Conservation (phyloP, 345 rosid genomes). For the Syzygium oleosum region DNA sequence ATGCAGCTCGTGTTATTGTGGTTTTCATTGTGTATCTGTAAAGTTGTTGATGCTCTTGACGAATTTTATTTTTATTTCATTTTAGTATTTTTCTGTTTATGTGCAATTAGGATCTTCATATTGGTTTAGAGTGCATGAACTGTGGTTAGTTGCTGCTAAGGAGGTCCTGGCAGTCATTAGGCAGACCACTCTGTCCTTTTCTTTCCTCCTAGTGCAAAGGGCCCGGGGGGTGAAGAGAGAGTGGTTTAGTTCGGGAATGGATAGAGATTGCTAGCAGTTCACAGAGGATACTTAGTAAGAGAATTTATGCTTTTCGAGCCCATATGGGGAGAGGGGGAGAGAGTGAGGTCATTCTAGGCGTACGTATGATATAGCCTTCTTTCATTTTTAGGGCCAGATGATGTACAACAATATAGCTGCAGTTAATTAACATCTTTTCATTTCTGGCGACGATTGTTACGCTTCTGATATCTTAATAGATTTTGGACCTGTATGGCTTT, state of each 20-base stretch:
- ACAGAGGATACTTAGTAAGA: not conserved
- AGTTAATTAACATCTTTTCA: not conserved
- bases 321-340: not conserved
- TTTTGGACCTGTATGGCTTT: not conserved
- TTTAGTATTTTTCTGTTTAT: not conserved
- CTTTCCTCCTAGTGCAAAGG: not conserved
- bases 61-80: not conserved
- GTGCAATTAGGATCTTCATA: not conserved
- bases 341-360: not conserved
- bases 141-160: not conserved
- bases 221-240: not conserved
- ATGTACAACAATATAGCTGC: not conserved
- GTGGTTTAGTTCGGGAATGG: not conserved
- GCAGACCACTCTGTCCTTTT: not conserved
- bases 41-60: not conserved
- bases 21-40: not conserved
- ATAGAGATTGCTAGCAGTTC: not conserved
- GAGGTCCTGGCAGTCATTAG: not conserved
- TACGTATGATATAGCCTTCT: not conserved
- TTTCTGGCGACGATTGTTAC: not conserved
- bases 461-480: not conserved
- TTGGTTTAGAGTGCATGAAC: not conserved
- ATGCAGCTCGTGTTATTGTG: not conserved
- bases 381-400: not conserved
- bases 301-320: not conserved